Conservation (phyloP, 2,329 filamentous ascomycete species). For the Diplodia intermedia region DNA sequence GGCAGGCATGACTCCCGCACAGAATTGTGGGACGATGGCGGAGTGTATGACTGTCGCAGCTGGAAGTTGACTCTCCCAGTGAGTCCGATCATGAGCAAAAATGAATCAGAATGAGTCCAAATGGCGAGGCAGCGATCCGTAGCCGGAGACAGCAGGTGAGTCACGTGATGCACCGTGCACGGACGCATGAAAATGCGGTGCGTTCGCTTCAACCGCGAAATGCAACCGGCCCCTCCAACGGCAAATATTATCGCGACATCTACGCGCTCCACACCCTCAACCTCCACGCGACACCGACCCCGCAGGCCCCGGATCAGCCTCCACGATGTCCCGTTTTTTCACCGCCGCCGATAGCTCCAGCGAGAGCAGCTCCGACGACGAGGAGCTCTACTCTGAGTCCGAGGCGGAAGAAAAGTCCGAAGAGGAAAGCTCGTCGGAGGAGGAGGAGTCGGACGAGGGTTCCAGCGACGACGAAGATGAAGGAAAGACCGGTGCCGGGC, state of each 20-base stretch:
- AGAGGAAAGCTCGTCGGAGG: slow-evolving; percentile 64
- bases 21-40: no score
- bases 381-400: slow-evolving; percentile 86
- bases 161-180: slow-evolving; percentile 25
- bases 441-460: slow-evolving; percentile 61
- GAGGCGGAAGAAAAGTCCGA: slow-evolving; percentile 69
- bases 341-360: slow-evolving; percentile 93
- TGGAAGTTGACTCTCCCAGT: no score
- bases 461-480: slow-evolving; percentile 58
- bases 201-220: slow-evolving; percentile 29
- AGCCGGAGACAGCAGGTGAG: not conserved
- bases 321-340: slow-evolving; percentile 84
- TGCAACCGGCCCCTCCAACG: slow-evolving; percentile 32
- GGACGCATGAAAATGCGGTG: slow-evolving; percentile 28
- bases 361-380: slow-evolving; percentile 93
- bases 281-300: slow-evolving; percentile 24
- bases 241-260: slow-evolving; percentile 31
- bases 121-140: not conserved
- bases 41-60: no score
- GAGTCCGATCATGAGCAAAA: no score
- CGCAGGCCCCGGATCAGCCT: slow-evolving; percentile 25
- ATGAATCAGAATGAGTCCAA: not conserved
- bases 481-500: slow-evolving; percentile 72
- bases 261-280: slow-evolving; percentile 28
- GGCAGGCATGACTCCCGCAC: no score